Base-by-base conservation (phyloP, 768 basidiomycete species). In the Hygrocybe coccinea region DNA sequence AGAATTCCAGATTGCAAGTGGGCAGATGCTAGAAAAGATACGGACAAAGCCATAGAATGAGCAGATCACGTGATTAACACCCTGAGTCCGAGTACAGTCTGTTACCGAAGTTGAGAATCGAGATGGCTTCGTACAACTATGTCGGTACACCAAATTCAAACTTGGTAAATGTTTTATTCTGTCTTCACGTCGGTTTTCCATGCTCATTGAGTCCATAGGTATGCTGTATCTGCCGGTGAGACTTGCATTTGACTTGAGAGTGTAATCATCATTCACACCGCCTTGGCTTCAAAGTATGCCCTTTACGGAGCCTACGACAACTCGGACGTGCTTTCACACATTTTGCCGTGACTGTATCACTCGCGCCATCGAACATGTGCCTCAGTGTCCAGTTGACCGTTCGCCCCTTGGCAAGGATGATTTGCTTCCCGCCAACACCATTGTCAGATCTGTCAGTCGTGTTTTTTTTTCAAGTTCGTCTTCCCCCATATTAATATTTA, bases 341-440 rank as follows among this genome's bases (percentile, higher is more conserved):
- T 95, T 95, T 68, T 95, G 93, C 67, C 70, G 71, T n/a, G 85
- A 83, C 29, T 95, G 93, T 64, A 89, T 94, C 57, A 62, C 73
- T n/a, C 75, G 76, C 49, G 88, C 92, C 0, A 77, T 95, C 3
- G 67, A 70, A 11, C 80, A 87, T 56, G 82, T 84, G 6, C 74
- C 79, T 0, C 84, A 85, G 58, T 95, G 93, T 67, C 93, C 93
- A 10, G 83, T 95, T 29, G 92, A 95, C 70, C 82, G 93, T 19
- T 85, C 82, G 12, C 76, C 83, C 0, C 74, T 95, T 33, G 69
- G 72, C 1, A 54, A 71, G n/a, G 72, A 71, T n/a, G 83, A 88
- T 59, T 71, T 93, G 53, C 63, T 64, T 1, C 82, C 84, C 15
- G 86, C 88, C n/a, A 80, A 84, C 67, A 82, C 86, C 12, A 85